Evolutionary conservation across 768 basidiomycete genomes (phyloP), one percentile per base, ranked within the genome.

Genomic region (Pulveroboletus ravenelii): DNA sequence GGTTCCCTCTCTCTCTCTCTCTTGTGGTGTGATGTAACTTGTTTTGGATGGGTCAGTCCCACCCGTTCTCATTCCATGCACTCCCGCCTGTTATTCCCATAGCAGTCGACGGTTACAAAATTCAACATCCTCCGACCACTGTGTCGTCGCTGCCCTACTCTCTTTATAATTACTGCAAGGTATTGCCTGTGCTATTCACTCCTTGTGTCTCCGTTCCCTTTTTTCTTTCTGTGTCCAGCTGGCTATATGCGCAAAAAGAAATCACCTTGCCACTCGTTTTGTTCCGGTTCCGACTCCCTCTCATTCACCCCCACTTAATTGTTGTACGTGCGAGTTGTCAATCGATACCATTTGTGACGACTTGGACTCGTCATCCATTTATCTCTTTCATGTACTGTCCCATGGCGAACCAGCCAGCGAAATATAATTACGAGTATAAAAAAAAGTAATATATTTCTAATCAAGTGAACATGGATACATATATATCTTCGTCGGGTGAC

Each of bases 101-200:
- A 52, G 47, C 45, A 62, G 47, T 52, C 40, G 57, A 52, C 56
- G 52, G 45, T 52, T 46, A 43, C 37, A 44, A 47, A 40, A 44
- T 43, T 17, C 54, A 51, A 14, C 54, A 36, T 40, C 17, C 36
- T 23, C 15, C 15, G 14, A 44, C 32, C 10, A n/a, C 30, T 32
- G 37, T n/a, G 55, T 41, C 18, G 15, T 46, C 30, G 30, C 29
- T 47, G 45, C 13, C 25, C 40, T 42, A 25, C 41, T 5, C 44
- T 34, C 39, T 37, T 41, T 55, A 55, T 63, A 56, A 57, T 46
- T 47, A 41, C 34, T 5, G 12, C 41, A 30, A 53, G 60, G 53
- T 51, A 52, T 57, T 47, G 45, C 42, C 15, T 64, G 61, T 69
- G 67, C 50, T 50, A 60, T 48, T 55, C 53, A 55, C 59, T 63